A percentile compares a stretch with the other conserved stretches of the same genome.
Evolutionary conservation across 176 grass and related monocot genomes (phyloP).

Genomic region (sorghum (Sorghum bicolor)): DNA sequence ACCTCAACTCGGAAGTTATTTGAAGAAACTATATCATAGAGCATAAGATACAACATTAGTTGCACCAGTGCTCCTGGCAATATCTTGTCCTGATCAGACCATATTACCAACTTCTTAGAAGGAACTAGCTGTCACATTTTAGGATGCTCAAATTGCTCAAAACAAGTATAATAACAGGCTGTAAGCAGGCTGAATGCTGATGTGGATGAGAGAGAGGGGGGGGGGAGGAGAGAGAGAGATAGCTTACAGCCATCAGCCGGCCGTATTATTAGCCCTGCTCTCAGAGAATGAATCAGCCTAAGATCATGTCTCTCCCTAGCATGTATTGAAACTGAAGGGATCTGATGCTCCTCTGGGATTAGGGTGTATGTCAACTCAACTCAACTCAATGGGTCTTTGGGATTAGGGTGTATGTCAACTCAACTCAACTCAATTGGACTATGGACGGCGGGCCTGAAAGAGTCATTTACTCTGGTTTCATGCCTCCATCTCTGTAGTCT

Average conservation of each 20-base stretch:
- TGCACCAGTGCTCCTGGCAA: not conserved
- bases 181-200: too few species aligned
- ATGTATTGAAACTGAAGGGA: not conserved
- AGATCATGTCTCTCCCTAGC: not conserved
- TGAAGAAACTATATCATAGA: slow-evolving; percentile 32
- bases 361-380: not conserved
- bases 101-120: not conserved
- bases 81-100: not conserved
- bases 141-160: not conserved
- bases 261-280: too few species aligned
- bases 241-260: too few species aligned
- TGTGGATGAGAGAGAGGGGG: too few species aligned
- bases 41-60: slow-evolving; percentile 1
- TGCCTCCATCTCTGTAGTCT: not conserved
- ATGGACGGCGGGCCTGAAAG: not conserved
- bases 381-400: not conserved
- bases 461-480: not conserved
- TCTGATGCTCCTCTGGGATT: not conserved
- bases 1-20: slow-evolving; percentile 25
- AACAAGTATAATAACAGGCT: too few species aligned
- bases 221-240: too few species aligned
- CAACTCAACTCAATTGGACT: slow-evolving; percentile 19
- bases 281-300: not conserved
- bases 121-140: not conserved
- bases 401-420: not conserved